Percentiles rank a stretch among this genome's conserved stretches.
These are phyloP conservation scores for Pseudopithomyces maydicus DNA, from an alignment of 2,329 filamentous ascomycete species.

Conservation along the genomic window DNA sequence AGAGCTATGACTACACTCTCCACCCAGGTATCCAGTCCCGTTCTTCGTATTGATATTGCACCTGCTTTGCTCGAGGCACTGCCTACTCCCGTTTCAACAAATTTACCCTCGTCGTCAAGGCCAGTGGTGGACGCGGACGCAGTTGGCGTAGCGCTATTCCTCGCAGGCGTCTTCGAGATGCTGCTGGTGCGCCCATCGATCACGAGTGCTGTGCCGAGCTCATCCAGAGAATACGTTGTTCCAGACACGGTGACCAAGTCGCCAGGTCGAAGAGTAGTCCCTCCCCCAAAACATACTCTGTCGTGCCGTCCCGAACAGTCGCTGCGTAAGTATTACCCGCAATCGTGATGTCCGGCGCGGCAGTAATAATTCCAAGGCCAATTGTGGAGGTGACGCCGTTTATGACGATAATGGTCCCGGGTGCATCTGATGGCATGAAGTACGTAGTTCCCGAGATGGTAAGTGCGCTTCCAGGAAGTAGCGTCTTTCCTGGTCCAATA, in stretches of 20 bases:
- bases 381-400: conserved; percentile 24
- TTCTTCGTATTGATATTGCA: conserved; percentile 8
- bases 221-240: conserved; percentile 35
- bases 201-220: conserved; percentile 26
- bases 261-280: conserved; percentile 30
- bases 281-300: conserved; percentile 29
- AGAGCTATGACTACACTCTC: conserved; percentile 31
- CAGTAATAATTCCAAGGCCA: conserved; percentile 15
- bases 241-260: conserved; percentile 29
- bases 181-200: conserved; percentile 40
- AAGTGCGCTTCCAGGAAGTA: conserved; percentile 32
- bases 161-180: conserved; percentile 28
- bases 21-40: conserved; percentile 29
- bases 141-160: conserved; percentile 33
- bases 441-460: conserved; percentile 36
- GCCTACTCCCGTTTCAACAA: conserved; percentile 34
- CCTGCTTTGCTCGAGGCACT: conserved; percentile 23
- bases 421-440: conserved; percentile 28
- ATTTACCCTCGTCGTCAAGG: conserved; percentile 20
- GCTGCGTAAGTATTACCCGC: conserved; percentile 32
- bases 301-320: conserved; percentile 29
- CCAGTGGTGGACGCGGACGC: conserved; percentile 14
- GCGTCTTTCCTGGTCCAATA: conserved; percentile 26
- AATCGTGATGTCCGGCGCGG: conserved; percentile 30
- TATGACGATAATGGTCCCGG: conserved; percentile 28